Conservation (phyloP, 257 asterid species). For the Striga asiatica region DNA sequence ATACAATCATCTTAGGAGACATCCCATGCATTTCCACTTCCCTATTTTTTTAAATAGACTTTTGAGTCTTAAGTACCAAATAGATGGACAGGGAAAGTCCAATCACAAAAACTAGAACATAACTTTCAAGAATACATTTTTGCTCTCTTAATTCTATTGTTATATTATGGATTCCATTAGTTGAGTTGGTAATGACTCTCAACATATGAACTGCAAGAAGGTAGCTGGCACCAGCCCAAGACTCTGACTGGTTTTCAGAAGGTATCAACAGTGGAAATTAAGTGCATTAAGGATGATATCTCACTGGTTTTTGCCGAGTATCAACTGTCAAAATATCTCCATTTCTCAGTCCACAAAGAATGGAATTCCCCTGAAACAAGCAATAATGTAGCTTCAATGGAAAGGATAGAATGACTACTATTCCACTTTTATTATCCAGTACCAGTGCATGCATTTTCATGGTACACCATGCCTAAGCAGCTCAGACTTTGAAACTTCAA, state of each 20-base stretch:
- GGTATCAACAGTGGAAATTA: no score
- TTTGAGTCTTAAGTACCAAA: no score
- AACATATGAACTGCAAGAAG: constrained; percentile 10
- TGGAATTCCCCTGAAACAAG: constrained; percentile 42
- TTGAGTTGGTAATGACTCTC: not conserved
- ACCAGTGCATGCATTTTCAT: no score
- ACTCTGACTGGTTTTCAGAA: not conserved
- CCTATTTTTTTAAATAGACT: no score
- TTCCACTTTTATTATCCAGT: not conserved
- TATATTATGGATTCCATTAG: not conserved
- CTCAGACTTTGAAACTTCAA: no score
- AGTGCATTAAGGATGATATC: constrained; percentile 17
- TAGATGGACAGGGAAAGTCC: no score
- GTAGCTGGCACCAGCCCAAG: not conserved
- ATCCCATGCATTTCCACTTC: no score
- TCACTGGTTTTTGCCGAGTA: constrained; percentile 61
- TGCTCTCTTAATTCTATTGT: not conserved
- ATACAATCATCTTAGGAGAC: no score
- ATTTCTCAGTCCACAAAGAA: constrained; percentile 82
- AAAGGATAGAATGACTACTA: not conserved
- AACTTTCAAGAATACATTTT: not conserved
- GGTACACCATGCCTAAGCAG: no score
- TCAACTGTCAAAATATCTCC: constrained; percentile 70
- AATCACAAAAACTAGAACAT: no score
- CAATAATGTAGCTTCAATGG: constrained; percentile 5